Percentiles rank a stretch among this genome's conserved stretches.
Evolutionary conservation across 2,329 filamentous ascomycete genomes (phyloP).

Genomic region (Diplodia intermedia): DNA sequence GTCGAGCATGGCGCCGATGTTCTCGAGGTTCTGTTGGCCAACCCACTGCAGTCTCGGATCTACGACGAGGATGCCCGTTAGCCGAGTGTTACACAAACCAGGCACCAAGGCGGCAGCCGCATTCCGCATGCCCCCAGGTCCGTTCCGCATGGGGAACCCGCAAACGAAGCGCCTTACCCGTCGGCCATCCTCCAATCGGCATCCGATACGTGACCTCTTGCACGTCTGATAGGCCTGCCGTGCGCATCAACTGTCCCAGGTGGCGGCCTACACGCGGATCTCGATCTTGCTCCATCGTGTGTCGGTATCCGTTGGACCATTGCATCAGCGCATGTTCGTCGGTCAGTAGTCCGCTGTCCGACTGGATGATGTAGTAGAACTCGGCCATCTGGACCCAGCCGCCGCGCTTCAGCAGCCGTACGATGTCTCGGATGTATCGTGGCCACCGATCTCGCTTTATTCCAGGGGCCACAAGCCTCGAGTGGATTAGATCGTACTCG

Average conservation of each 20-base stretch:
- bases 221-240: constrained; percentile 45
- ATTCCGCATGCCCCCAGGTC: constrained; percentile 19
- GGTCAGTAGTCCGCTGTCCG: constrained; percentile 79
- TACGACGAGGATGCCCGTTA: constrained; percentile 32
- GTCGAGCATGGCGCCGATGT: constrained; percentile 46
- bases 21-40: constrained; percentile 41
- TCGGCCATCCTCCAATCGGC: constrained; percentile 48
- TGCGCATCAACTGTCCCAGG: constrained; percentile 41
- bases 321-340: constrained; percentile 51
- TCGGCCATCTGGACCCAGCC: constrained; percentile 93
- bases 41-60: constrained; percentile 43
- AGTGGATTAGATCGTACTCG: constrained; percentile 85
- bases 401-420: constrained; percentile 71
- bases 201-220: constrained; percentile 41
- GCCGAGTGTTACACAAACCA: constrained; percentile 20
- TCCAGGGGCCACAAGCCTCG: constrained; percentile 72
- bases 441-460: constrained; percentile 77
- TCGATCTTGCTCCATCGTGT: constrained; percentile 45
- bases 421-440: constrained; percentile 77
- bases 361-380: constrained; percentile 84
- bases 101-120: neutral
- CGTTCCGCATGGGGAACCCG: neutral
- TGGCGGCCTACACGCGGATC: constrained; percentile 45
- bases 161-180: constrained; percentile 40
- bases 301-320: constrained; percentile 48